Evolutionary conservation across 176 grass and related monocot species (phyloP).

Genomic region (Raddia guianensis): DNA sequence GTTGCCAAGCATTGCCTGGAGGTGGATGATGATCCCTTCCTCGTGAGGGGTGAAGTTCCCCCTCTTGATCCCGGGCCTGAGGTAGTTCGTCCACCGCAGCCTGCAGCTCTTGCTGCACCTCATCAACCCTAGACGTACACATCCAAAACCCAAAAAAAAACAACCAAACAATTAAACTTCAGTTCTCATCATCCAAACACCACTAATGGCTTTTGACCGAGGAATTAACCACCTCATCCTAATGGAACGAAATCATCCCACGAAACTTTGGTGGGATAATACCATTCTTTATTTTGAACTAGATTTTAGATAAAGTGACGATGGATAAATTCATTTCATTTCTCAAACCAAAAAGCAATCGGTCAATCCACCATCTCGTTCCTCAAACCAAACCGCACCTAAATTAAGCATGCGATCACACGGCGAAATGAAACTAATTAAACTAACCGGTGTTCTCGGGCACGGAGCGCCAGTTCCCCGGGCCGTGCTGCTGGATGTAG

Average conservation of each 20-base stretch:
- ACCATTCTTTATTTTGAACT: too few species aligned
- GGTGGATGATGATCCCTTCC: constrained; percentile 69
- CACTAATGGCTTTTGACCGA: too few species aligned
- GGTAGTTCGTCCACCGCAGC: constrained; percentile 60
- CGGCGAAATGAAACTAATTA: too few species aligned
- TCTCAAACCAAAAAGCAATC: neutral
- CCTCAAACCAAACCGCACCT: too few species aligned
- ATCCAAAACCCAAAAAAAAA: neutral
- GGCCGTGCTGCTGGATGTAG: constrained; percentile 66
- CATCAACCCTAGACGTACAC: constrained; percentile 56
- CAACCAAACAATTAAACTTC: neutral
- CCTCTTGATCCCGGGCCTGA: constrained; percentile 50
- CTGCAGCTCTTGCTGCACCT: constrained; percentile 68
- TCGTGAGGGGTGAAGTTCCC: constrained; percentile 62
- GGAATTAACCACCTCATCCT: too few species aligned
- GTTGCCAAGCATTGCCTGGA: constrained; percentile 62
- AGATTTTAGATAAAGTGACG: too few species aligned
- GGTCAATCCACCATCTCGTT: too few species aligned
- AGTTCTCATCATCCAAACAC: neutral
- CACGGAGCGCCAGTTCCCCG: constrained; percentile 58
- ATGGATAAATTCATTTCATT: too few species aligned
- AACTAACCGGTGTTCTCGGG: constrained; percentile 52
- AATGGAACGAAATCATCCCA: too few species aligned
- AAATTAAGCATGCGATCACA: too few species aligned
- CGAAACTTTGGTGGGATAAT: too few species aligned